phyloP scores from a whole-genome alignment of 2,329 filamentous ascomycete genomes.

The Triangularia setosa region DNA sequence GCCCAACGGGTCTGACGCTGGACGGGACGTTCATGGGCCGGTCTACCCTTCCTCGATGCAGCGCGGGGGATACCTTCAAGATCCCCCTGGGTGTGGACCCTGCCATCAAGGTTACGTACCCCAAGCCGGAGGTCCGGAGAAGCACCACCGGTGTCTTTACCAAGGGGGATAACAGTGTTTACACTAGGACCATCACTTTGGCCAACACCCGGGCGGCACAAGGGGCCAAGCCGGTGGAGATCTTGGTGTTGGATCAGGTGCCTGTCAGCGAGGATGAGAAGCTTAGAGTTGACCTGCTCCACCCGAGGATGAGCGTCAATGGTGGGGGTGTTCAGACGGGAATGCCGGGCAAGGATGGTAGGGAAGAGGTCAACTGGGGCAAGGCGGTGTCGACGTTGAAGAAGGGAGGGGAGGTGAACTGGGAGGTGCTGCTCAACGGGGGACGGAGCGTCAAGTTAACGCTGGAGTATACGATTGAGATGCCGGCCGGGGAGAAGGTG shows the following conservation, averaged over 20 bases:
- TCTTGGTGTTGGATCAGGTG: conserved; percentile 57
- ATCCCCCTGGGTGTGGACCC: conserved; percentile 59
- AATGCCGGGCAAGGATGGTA: conserved; percentile 23
- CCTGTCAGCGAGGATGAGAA: conserved; percentile 60
- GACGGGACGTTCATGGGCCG: conserved; percentile 61
- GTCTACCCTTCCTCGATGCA: conserved; percentile 51
- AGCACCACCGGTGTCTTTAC: conserved; percentile 49
- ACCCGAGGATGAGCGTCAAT: conserved; percentile 42
- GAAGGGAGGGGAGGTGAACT: conserved; percentile 55
- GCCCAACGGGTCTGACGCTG: conserved; percentile 55
- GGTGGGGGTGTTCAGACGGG: conserved; percentile 28
- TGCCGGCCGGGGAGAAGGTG: conserved; percentile 47
- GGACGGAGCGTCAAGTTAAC: conserved; percentile 54
- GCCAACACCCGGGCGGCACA: conserved; percentile 45
- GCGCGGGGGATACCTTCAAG: conserved; percentile 49
- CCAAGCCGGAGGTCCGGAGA: conserved; percentile 51
- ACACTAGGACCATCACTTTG: conserved; percentile 46
- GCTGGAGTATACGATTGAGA: conserved; percentile 58
- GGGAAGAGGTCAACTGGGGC: conserved; percentile 47
- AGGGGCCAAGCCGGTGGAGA: conserved; percentile 36
- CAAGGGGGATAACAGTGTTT: conserved; percentile 50
- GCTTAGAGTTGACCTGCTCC: conserved; percentile 47
- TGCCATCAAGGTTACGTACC: conserved; percentile 51
- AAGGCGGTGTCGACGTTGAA: conserved; percentile 49
- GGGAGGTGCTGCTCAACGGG: conserved; percentile 55